Base-by-base conservation (phyloP, 2,329 filamentous ascomycete species). In the Rosellinia necatrix region DNA sequence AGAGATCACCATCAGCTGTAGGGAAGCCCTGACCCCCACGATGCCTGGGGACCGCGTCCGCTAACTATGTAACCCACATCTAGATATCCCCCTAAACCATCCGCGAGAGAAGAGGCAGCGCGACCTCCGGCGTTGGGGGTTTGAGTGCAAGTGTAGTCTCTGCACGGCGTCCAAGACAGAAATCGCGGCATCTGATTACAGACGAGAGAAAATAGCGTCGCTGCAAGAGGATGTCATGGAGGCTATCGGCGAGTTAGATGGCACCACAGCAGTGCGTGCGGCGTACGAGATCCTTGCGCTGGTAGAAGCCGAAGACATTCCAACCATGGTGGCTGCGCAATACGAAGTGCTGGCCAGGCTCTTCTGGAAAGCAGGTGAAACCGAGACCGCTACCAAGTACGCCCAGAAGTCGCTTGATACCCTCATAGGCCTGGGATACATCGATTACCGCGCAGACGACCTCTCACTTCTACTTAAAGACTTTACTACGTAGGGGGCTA, bases 261-360 rank as follows among this genome's bases (percentile, higher is more conserved):
- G 68, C 9, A 62, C 64, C 17, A 52, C 56, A 4, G 71, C 71
- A 0, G 64, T 72, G 29, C 61, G 60, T n/a, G 58, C 68, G n/a
- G 66, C 66, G 8, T 61, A 62, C 8, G 67, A 72, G 57, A 57
- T 69, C 4, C 44, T 71, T 0, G 59, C 62, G 6, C 64, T 71
- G 25, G 60, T 72, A 46, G 60, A 60, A 3, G 46, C 48, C 7
- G 71, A 73, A 42, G 66, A 70, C 17, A 62, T 74, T 19, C 66
- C 65, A 13, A 64, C 66, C 8, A 58, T 72, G 44, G 68, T 68
- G 46, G 58, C 65, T 3, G 69, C 71, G 56, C 71, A 72, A 54
- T 71, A 70, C 44, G 71, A 72, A 53, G 68, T 71, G 49, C 56
- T 74, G 35, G 71, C 68, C 8, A 64, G 71, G 17, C 61, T 73